Conservation (phyloP, 768 basidiomycete genomes). For the Hygrophorus russula region DNA sequence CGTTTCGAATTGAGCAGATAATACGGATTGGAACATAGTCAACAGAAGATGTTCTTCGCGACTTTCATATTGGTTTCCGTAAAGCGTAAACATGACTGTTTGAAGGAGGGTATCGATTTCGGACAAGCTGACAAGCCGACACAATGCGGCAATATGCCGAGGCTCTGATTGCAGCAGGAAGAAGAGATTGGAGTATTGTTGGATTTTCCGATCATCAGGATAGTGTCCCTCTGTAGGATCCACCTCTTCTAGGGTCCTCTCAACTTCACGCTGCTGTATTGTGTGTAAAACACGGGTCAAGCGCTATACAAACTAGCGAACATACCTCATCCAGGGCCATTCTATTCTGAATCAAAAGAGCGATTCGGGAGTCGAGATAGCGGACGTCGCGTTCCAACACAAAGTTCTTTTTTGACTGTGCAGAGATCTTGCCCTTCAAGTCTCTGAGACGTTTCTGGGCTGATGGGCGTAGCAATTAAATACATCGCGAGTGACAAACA, state of each 20-base stretch:
- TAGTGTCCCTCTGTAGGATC: constrained; percentile 88
- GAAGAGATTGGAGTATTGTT: constrained; percentile 98
- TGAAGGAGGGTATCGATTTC: constrained; percentile 99
- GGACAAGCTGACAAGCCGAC: constrained; percentile 88
- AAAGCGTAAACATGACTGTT: constrained; percentile 99
- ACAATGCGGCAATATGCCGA: constrained; percentile 91
- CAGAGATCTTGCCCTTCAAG: constrained; percentile 92
- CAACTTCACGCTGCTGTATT: constrained; percentile 83
- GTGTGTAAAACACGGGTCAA: constrained; percentile 9
- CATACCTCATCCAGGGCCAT: constrained; percentile 92
- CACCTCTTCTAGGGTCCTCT: constrained; percentile 89
- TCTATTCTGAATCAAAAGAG: constrained; percentile 93
- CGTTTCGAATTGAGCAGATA: constrained; percentile 98
- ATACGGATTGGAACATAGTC: constrained; percentile 98
- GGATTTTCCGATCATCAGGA: constrained; percentile 87
- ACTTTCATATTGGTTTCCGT: constrained; percentile 98
- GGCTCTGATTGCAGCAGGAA: constrained; percentile 98
- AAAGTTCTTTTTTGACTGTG: constrained; percentile 99
- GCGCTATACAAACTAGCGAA: constrained; percentile 5
- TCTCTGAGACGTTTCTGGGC: constrained; percentile 97
- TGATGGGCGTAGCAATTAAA: constrained; percentile 18
- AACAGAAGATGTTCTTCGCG: constrained; percentile 95
- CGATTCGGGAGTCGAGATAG: constrained; percentile 95
- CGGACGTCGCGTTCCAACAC: constrained; percentile 97
- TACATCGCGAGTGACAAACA: constrained; percentile 1